These are phyloP conservation scores for Auricularia auricula-judae DNA, from an alignment of 768 basidiomycete genomes.

Conservation along the genomic window DNA sequence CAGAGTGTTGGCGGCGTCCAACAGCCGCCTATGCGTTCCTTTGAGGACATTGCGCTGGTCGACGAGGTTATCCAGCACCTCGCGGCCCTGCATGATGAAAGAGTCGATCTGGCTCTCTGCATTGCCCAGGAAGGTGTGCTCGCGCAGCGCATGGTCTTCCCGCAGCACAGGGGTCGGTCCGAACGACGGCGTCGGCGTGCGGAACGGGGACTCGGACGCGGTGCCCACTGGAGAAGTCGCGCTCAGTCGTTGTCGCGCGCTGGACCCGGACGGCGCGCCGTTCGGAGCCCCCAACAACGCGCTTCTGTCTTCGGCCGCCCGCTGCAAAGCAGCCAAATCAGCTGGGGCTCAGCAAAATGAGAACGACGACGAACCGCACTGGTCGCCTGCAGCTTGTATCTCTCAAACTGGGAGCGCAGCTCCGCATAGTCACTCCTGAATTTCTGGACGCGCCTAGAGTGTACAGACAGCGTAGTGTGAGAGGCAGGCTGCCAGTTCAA, in stretches of 20 bases:
- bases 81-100: conserved; percentile 84
- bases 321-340: conserved; percentile 1
- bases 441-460: conserved; percentile 75
- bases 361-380: conserved; percentile 28
- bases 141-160: conserved; percentile 71
- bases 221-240: conserved; percentile 23
- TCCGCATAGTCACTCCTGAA: conserved; percentile 82
- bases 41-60: conserved; percentile 92
- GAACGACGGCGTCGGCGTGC: conserved; percentile 35
- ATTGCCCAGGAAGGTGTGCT: conserved; percentile 81
- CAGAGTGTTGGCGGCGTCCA: conserved; percentile 88
- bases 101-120: conserved; percentile 77
- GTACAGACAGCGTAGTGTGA: conserved; percentile 4
- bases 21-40: conserved; percentile 78
- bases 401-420: conserved; percentile 73
- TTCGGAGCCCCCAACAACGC: conserved; percentile 6
- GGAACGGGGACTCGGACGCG: conserved; percentile 77
- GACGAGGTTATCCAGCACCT: conserved; percentile 82
- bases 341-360: too few species aligned
- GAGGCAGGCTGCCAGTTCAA: background rate
- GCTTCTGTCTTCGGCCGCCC: conserved; percentile 3
- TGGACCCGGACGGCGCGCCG: conserved; percentile 33
- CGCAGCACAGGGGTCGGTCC: conserved; percentile 41
- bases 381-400: conserved; percentile 49
- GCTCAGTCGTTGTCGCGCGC: conserved; percentile 57